Base-by-base conservation (phyloP, 306 rosid species). In the Quercus ilex region DNA sequence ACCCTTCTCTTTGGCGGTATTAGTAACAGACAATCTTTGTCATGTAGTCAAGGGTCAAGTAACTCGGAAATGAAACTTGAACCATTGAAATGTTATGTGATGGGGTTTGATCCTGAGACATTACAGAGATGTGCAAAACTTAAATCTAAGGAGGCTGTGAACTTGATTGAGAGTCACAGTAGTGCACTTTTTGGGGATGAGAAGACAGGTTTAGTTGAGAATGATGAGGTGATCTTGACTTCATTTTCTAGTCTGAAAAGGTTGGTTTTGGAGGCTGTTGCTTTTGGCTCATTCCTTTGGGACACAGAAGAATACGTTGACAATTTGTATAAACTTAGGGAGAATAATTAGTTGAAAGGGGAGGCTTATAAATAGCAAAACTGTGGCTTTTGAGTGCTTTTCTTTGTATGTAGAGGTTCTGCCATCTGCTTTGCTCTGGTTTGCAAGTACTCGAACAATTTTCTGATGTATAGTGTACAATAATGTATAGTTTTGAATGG, bases 281-380 rank as follows among this genome's bases (percentile, higher is more conserved):
- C 99, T 52, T 96, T 96, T 83, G 99, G 99, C 73, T 85, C 93
- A 13, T 93, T 95, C 82, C 87, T 95, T 46, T 91, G 99, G 99
- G 99, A 93, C 78, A 84, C 92, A 11, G 99, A 96, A 86, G 99
- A 93, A 74, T 90, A 86, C 85, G 80, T 96, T 59, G 88, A 88
- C 78, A 81, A 79, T 71, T 78, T 96, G 19, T 96, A 93, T 83
- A 87, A 87, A 90, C 98, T 96, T 11, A 88, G 87, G 88, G 97
- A 90, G 73, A 78, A 84, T 90, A 62, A 83, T 53, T 76, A 77
- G 83, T n/a, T 5, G 74, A 33, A 60, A 75, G 71, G 74, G 64
- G 41, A n/a, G 28, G 52, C 20, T 69, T 55, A 58, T 19, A 21
- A 56, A 31, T 43, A 79, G 68, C 17, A 57, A 80, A 33, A 18